Percentiles rank a stretch among this genome's conserved stretches.
Evolutionary conservation across 169 alveolate species (phyloP).

Genomic region (Besnoitia besnoiti): DNA sequence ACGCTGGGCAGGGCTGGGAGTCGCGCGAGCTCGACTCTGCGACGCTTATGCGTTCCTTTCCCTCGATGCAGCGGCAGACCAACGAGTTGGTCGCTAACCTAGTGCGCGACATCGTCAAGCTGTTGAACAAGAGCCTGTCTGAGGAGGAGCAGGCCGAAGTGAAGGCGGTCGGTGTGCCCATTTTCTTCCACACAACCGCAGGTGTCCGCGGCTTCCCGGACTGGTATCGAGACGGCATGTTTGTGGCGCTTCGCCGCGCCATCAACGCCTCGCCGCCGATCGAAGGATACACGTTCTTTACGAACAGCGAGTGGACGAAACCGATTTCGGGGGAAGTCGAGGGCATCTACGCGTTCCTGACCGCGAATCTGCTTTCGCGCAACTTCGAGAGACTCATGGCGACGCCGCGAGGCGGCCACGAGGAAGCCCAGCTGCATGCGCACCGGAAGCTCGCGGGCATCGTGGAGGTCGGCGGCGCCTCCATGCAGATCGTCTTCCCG

Average conservation of each 20-base stretch:
- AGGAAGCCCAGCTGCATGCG: neutral
- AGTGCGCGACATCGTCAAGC: neutral
- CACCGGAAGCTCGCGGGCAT: slow-evolving; percentile 43
- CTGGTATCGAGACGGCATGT: slow-evolving; percentile 56
- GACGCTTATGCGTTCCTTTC: slow-evolving; percentile 21
- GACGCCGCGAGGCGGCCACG: neutral
- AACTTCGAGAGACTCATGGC: neutral
- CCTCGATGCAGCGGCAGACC: slow-evolving; percentile 19
- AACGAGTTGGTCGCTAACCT: neutral
- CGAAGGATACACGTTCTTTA: slow-evolving; percentile 28
- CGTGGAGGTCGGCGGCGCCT: slow-evolving; percentile 58
- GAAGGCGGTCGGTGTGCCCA: slow-evolving; percentile 44
- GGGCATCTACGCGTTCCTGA: slow-evolving; percentile 41
- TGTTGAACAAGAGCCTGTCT: neutral
- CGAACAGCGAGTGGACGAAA: slow-evolving; percentile 47
- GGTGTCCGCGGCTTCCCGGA: slow-evolving; percentile 48
- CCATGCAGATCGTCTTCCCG: slow-evolving; percentile 48
- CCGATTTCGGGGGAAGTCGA: slow-evolving; percentile 45
- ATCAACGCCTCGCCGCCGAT: slow-evolving; percentile 18
- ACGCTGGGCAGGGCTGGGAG: slow-evolving; percentile 40
- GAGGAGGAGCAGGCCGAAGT: slow-evolving; percentile 9
- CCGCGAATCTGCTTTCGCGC: slow-evolving; percentile 42
- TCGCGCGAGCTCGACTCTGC: neutral
- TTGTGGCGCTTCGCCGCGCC: slow-evolving; percentile 25
- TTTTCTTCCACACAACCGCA: slow-evolving; percentile 44